Percentiles rank a stretch among this genome's conserved stretches.
Evolutionary conservation across 768 basidiomycete species (phyloP).

Genomic region (Tricholomella constricta): DNA sequence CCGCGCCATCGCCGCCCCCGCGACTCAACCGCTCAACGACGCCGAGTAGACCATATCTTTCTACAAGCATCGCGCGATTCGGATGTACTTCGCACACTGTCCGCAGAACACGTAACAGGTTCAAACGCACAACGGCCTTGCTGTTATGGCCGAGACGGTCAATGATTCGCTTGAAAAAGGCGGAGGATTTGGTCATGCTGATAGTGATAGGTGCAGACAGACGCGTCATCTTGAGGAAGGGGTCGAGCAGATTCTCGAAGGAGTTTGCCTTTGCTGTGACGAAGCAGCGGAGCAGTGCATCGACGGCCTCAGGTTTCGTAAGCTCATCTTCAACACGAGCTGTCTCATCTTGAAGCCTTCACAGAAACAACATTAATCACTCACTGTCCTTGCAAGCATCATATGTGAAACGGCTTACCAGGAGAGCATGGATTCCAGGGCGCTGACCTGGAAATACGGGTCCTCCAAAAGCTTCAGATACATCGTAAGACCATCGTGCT

Average conservation of each 20-base stretch:
- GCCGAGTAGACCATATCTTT: slow-evolving; percentile 77
- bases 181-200: slow-evolving; percentile 71
- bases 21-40: slow-evolving; percentile 81
- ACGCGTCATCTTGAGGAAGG: slow-evolving; percentile 89
- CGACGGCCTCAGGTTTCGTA: slow-evolving; percentile 62
- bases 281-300: slow-evolving; percentile 76
- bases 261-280: slow-evolving; percentile 84
- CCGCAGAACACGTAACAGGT: slow-evolving; percentile 81
- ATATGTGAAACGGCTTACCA: slow-evolving; percentile 56
- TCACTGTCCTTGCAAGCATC: neutral
- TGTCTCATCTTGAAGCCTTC: slow-evolving; percentile 93
- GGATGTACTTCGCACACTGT: slow-evolving; percentile 90
- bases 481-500: slow-evolving; percentile 85
- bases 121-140: slow-evolving; percentile 90
- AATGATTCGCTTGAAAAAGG: slow-evolving; percentile 86
- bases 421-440: slow-evolving; percentile 85
- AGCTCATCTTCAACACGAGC: slow-evolving; percentile 91
- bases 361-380: neutral
- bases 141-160: slow-evolving; percentile 70
- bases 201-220: slow-evolving; percentile 74
- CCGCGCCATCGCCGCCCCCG: slow-evolving; percentile 77
- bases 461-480: slow-evolving; percentile 80
- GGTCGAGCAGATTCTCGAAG: slow-evolving; percentile 91
- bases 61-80: slow-evolving; percentile 79
- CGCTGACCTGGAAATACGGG: slow-evolving; percentile 90